Base-by-base conservation (phyloP, 2,329 filamentous ascomycete species). In the Ilyonectria destructans region DNA sequence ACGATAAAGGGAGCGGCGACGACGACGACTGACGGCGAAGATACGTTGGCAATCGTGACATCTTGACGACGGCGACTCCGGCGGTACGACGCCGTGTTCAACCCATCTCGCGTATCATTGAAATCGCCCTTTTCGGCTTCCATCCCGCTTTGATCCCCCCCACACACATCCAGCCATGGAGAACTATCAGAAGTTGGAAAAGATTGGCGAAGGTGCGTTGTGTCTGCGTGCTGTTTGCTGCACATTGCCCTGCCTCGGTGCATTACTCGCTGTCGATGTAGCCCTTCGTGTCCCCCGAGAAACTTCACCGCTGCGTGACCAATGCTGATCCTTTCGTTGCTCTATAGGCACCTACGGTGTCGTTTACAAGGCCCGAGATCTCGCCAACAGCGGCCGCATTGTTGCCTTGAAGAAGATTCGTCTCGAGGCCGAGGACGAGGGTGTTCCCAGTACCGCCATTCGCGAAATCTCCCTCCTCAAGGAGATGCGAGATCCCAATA, bases 121-220 rank as follows among this genome's bases (percentile, higher is more conserved):
- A 33, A 54, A 35, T 26, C 23, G 29, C 31, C 19, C 6, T 19
- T 8, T 10, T 65, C 62, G 52, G 52, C 57, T 43, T 21, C 12
- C n/a, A 63, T 58, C 46, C 65, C 51, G 48, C 40, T 59, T 54
- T 62, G 45, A 45, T 52, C 67, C 58, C 55, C 55, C 63, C 65
- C 59, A 60, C 57, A 51, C 54, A 68, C 21, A 63, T 63, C 43
- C 64, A 62, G 72, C 69, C 74, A 97, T 97, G 95, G 94, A 97
- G 83, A 97, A 97, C 84, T 97, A 97, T 82, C 93, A 97, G 84
- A 97, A 97, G 85, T 89, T 97, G 78, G 95, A 97, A 86, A 97
- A 97, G 87, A 95, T 97, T 78, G 95, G 95, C 82, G 95, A 97
- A 89, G 95, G 95, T 96, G 85, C 77, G 88, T 77, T 70, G 51